Conservation (phyloP, 768 basidiomycete species). For the Chalciporus pseudorubinellus region DNA sequence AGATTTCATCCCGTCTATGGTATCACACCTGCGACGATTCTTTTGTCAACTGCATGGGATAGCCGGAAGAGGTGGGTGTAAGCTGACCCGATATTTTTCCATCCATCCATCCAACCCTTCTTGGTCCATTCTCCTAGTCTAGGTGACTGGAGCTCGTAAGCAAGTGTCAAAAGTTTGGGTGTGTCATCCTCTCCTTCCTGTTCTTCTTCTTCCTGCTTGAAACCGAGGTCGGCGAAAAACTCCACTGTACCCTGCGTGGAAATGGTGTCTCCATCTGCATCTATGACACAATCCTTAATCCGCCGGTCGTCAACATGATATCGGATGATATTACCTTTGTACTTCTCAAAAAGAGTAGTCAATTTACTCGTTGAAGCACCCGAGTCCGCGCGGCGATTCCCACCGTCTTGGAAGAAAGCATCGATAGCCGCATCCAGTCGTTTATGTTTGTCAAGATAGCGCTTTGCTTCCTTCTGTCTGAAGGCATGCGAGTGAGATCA, state of each 20-base stretch:
- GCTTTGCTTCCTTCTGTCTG: conserved; percentile 55
- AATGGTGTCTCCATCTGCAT: conserved; percentile 61
- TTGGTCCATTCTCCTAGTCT: conserved; percentile 68
- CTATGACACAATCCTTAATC: conserved; percentile 29
- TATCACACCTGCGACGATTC: conserved; percentile 52
- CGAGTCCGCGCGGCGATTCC: conserved; percentile 2
- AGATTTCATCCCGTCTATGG: conserved; percentile 57
- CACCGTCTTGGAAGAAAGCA: conserved; percentile 59
- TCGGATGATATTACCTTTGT: conserved; percentile 50
- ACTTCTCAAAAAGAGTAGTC: conserved; percentile 57
- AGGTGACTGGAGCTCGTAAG: conserved; percentile 78
- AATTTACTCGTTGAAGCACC: conserved; percentile 54
- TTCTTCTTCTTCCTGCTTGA: conserved; percentile 43
- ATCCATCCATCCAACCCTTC: conserved; percentile 76
- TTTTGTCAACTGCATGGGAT: conserved; percentile 4
- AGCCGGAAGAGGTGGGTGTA: not conserved
- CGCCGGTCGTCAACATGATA: not conserved
- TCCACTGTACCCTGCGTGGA: conserved; percentile 76
- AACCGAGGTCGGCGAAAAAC: conserved; percentile 46
- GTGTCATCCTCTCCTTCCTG: conserved; percentile 73
- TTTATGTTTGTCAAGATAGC: conserved; percentile 68
- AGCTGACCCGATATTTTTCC: conserved; percentile 69
- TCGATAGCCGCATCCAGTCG: conserved; percentile 72
- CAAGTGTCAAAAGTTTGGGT: conserved; percentile 70
- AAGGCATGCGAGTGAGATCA: conserved; percentile 4